Evolutionary conservation across 768 basidiomycete genomes (phyloP).

Genomic region (Kwoniella mangroviensis): DNA sequence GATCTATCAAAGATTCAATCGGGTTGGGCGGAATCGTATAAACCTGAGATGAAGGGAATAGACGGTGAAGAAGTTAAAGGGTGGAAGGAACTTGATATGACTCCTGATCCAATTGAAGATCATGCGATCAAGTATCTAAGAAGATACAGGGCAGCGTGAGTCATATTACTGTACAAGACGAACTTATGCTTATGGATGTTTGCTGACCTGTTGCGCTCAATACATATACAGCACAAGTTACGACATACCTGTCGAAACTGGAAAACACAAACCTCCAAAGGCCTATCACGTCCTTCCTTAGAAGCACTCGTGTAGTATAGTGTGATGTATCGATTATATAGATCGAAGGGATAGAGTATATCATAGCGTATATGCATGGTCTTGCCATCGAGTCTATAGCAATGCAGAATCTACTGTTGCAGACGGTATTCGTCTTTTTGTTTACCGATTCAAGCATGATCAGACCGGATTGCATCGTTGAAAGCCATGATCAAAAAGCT

Average conservation of each 20-base stretch:
- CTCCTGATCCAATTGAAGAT: slow-evolving; percentile 81
- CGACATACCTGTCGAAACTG: slow-evolving; percentile 56
- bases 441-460: too few relatives aligned
- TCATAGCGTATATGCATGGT: slow-evolving; percentile 2
- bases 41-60: slow-evolving; percentile 56
- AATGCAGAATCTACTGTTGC: too few relatives aligned
- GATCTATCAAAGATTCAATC: slow-evolving; percentile 27
- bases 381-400: not conserved
- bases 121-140: slow-evolving; percentile 88
- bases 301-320: not conserved
- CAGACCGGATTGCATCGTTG: too few relatives aligned
- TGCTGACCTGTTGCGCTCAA: not conserved
- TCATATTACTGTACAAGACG: slow-evolving; percentile 39
- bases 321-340: slow-evolving; percentile 5
- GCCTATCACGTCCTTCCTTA: slow-evolving; percentile 56
- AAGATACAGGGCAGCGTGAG: slow-evolving; percentile 85
- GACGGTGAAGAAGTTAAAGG: slow-evolving; percentile 62
- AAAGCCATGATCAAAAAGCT: too few relatives aligned
- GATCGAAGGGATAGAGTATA: not conserved
- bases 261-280: slow-evolving; percentile 55
- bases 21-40: slow-evolving; percentile 42
- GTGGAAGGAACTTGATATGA: slow-evolving; percentile 83
- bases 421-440: too few relatives aligned
- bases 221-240: slow-evolving; percentile 46
- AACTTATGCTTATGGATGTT: not conserved